Conservation (phyloP, 148 eudicot genomes). For the Cornus florida region DNA sequence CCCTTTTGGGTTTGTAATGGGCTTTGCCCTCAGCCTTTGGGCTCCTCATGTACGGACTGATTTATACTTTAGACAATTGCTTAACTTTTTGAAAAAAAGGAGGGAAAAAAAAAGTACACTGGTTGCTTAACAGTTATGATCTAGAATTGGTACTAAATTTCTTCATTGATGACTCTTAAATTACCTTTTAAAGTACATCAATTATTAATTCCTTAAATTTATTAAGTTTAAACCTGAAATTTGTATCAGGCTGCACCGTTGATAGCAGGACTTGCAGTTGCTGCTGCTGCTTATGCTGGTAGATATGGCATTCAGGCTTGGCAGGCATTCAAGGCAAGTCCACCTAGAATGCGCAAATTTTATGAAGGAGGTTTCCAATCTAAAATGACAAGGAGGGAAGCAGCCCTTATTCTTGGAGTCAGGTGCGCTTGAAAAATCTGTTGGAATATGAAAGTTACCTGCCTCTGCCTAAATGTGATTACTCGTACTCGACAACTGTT, state of each 20-base stretch:
- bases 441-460: background rate
- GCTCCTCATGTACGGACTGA: too few relatives aligned
- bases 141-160: too few relatives aligned
- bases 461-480: background rate
- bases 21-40: too few relatives aligned
- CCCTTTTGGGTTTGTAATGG: too few relatives aligned
- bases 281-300: slow-evolving; percentile 69
- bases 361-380: slow-evolving; percentile 81
- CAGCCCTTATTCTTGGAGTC: slow-evolving; percentile 79
- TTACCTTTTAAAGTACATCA: background rate
- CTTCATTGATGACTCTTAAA: background rate
- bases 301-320: slow-evolving; percentile 67
- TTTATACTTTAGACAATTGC: too few relatives aligned
- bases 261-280: slow-evolving; percentile 67
- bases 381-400: slow-evolving; percentile 78
- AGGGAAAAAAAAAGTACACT: too few relatives aligned
- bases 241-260: slow-evolving; percentile 53
- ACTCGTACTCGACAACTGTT: too few relatives aligned
- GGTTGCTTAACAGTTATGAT: background rate
- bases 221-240: background rate
- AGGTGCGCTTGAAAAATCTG: slow-evolving; percentile 28
- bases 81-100: too few relatives aligned
- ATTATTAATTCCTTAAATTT: background rate
- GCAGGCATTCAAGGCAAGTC: slow-evolving; percentile 83
- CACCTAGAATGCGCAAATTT: slow-evolving; percentile 62